Evolutionary conservation across 1,284 basidiomycete genomes (phyloP).

Genomic region (Ganoderma sinense): DNA sequence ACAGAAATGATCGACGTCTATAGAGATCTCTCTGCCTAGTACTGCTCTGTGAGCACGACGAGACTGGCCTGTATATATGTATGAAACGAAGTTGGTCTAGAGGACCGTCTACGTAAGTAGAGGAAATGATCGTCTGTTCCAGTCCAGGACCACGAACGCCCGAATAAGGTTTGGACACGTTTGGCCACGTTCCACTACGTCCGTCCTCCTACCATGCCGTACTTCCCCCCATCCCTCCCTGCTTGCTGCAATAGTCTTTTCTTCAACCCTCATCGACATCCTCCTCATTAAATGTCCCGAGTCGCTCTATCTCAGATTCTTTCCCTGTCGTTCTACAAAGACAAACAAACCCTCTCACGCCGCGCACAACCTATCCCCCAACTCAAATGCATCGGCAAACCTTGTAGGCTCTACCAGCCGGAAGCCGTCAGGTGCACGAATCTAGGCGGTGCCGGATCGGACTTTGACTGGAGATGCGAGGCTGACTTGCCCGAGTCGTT

Average conservation of each 20-base stretch:
- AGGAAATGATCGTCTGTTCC: neutral
- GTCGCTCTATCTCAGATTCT: constrained; percentile 74
- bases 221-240: too few species aligned
- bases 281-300: constrained; percentile 58
- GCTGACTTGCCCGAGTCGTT: constrained; percentile 86
- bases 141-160: neutral
- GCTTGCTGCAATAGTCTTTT: neutral
- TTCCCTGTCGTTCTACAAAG: constrained; percentile 84
- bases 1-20: neutral
- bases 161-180: constrained; percentile 6
- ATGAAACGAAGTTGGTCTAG: too few species aligned
- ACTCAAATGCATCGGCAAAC: constrained; percentile 80
- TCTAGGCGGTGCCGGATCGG: constrained; percentile 76
- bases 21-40: neutral
- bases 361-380: constrained; percentile 78
- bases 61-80: neutral
- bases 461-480: constrained; percentile 93
- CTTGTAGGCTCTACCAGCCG: constrained; percentile 80
- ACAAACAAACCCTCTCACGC: constrained; percentile 67
- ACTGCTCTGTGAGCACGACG: neutral
- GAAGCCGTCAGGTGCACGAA: constrained; percentile 89
- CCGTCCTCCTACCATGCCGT: neutral
- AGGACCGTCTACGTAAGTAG: neutral
- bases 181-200: constrained; percentile 1
- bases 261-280: too few species aligned